These are phyloP conservation scores for Thymus quinquecostatus DNA, from an alignment of 257 asterid species.

Conservation along the genomic window DNA sequence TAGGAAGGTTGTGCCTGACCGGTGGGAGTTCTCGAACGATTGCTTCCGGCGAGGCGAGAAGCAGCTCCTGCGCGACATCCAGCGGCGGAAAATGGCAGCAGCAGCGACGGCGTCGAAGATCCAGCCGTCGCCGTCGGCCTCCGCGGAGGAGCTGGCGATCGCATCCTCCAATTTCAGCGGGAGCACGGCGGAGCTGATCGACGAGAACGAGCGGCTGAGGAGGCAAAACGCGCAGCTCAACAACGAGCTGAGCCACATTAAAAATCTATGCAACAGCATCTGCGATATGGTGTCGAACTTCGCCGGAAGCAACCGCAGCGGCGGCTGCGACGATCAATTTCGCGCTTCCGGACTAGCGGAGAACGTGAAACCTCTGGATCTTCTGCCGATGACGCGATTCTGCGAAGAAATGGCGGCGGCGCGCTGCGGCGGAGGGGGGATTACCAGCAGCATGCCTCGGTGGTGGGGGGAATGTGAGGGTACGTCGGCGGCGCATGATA, in stretches of 20 bases:
- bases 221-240: conserved; percentile 72
- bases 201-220: conserved; percentile 80
- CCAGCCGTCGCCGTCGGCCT: conserved; percentile 40
- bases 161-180: conserved; percentile 58
- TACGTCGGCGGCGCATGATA: conserved; percentile 28
- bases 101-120: conserved; percentile 13
- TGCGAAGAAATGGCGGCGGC: conserved; percentile 40
- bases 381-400: conserved; percentile 47
- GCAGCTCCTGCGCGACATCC: conserved; percentile 68
- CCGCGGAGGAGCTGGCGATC: conserved; percentile 77
- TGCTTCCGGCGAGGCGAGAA: conserved; percentile 75
- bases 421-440: conserved; percentile 32
- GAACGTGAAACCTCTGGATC: conserved; percentile 50
- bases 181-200: conserved; percentile 60
- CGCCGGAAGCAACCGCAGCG: conserved; percentile 18
- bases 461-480: conserved; percentile 42
- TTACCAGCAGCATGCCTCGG: conserved; percentile 21
- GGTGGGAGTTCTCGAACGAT: conserved; percentile 95
- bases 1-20: conserved; percentile 83
- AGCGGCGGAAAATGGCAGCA: conserved; percentile 67
- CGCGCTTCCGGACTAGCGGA: conserved; percentile 32
- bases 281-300: conserved; percentile 63
- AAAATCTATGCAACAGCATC: conserved; percentile 61
- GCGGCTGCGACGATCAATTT: conserved; percentile 20
- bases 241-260: conserved; percentile 70